Evolutionary conservation across 345 rosid genomes (phyloP).

Genomic region (Citrus sinensis): DVS_A1.0 CM039162.1:24860501-24861000

Average conservation of each 20-base stretch:
- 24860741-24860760: background rate
- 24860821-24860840: background rate
- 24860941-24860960: too few relatives aligned
- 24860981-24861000: background rate
- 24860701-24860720: background rate
- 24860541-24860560: background rate
- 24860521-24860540: background rate
- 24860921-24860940: too few relatives aligned
- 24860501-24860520: background rate
- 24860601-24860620: background rate
- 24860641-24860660: background rate
- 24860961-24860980: background rate
- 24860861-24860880: background rate
- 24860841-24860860: background rate
- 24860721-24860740: background rate
- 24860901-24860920: background rate
- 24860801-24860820: background rate
- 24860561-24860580: background rate
- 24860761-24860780: background rate
- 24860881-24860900: background rate
- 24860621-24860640: background rate
- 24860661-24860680: background rate
- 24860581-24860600: background rate
- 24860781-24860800: background rate
- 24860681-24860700: background rate